Evolutionary conservation across 106 monocot genomes (phyloP).

Genomic region (Apostasia ramifera): DNA sequence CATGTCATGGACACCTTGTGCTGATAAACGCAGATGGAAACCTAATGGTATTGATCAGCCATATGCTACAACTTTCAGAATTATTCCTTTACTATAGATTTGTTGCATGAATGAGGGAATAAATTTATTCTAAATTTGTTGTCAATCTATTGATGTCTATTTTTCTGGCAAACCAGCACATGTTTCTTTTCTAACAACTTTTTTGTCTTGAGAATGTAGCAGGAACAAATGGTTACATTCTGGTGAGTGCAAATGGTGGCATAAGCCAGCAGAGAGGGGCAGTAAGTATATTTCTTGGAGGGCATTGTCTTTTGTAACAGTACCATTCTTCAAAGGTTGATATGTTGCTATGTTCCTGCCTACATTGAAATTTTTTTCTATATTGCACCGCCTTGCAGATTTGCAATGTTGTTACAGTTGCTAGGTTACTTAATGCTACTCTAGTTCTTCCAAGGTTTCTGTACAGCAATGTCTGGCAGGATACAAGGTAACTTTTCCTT

Average conservation of each 20-base stretch:
- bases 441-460: constrained; percentile 63
- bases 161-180: neutral
- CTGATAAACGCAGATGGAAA: constrained; percentile 44
- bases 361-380: neutral
- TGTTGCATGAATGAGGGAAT: neutral
- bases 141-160: neutral
- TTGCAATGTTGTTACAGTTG: constrained; percentile 77
- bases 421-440: constrained; percentile 73
- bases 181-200: neutral
- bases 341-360: neutral
- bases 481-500: constrained; percentile 44
- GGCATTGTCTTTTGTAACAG: neutral
- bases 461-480: constrained; percentile 67
- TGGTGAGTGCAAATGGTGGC: constrained; percentile 97
- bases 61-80: neutral
- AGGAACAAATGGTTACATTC: constrained; percentile 73
- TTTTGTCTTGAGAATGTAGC: constrained; percentile 25
- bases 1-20: constrained; percentile 76
- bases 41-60: constrained; percentile 37
- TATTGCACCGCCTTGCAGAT: constrained; percentile 29
- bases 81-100: no score
- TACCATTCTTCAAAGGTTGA: neutral
- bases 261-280: constrained; percentile 95
- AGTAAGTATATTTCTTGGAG: constrained; percentile 38
- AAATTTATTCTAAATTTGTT: neutral